Percentiles rank a stretch among this genome's conserved stretches.
Conservation (phyloP, 2,329 filamentous ascomycete genomes). For the Phyllosticta capitalensis region DNA sequence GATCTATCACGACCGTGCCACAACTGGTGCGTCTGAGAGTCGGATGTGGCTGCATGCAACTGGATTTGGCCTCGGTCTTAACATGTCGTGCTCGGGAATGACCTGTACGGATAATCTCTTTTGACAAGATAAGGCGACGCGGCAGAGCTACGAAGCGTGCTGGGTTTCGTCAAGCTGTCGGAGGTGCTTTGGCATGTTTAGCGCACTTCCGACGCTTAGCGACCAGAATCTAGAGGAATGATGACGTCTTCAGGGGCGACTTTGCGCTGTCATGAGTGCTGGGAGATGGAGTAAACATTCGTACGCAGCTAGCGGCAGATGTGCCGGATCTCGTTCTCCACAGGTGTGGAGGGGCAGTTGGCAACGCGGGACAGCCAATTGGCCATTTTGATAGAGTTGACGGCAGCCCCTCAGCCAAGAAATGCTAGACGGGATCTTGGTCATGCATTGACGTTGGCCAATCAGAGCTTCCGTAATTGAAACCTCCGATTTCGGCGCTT, state of each 20-base stretch:
- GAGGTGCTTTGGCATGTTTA: background rate
- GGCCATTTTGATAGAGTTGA: background rate
- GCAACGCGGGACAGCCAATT: background rate
- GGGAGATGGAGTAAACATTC: too few species aligned
- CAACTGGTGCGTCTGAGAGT: background rate
- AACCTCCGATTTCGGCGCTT: background rate
- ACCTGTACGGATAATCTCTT: too few species aligned
- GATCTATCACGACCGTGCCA: background rate
- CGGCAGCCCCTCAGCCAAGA: background rate
- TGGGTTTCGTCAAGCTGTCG: background rate
- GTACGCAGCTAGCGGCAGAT: background rate
- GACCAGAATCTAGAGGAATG: background rate
- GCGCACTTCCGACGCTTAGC: background rate
- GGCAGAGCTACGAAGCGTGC: background rate
- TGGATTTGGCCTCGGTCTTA: background rate
- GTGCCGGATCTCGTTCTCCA: background rate
- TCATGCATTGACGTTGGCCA: background rate
- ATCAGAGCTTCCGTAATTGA: constrained; percentile 5
- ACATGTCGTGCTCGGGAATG: background rate
- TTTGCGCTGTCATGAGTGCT: background rate
- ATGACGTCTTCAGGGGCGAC: background rate
- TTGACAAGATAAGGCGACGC: background rate
- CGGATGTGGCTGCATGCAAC: background rate
- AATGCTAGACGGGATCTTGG: background rate
- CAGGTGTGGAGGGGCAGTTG: background rate